Base-by-base conservation (phyloP, 805 yeast genomes). In the Diddensiella caesifluorescens region DNA sequence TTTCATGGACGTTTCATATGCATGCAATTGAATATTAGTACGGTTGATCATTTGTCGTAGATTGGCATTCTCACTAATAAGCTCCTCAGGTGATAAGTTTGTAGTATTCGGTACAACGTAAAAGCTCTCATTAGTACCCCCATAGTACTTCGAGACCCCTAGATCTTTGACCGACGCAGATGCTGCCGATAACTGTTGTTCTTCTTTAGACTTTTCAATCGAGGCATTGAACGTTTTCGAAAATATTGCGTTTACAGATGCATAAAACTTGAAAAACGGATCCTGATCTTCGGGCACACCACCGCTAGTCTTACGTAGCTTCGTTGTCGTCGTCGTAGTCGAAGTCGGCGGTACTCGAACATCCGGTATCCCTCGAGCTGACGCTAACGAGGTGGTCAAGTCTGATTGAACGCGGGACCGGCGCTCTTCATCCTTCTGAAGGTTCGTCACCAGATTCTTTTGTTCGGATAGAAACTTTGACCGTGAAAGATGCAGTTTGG, bases 21-120 rank as follows among this genome's bases (percentile, higher is more conserved):
- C 58, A 7, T 56, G 46, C 20, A 51, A 38, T 34, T 46, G 47
- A 12, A 47, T 47, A 19, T 47, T 47, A 25, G 52, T 48, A n/a
- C 39, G 44, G 35, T 50, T 53, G 5, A 55, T 47, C 51, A 59
- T 45, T 21, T 45, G 52, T 16, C 62, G 55, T 13, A 67, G 46
- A 35, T 65, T 68, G 27, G 57, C 54, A 16, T 63, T 58, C 37
- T 64, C 60, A 5, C 51, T 49, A 2, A 53, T 42, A 10, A 65
- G 48, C 41, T 64, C 69, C 31, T 62, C 63, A 20, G 48, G 44
- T 19, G 63, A 46, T 18, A 56, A 45, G 19, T 44, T 49, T n/a
- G 15, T 6, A 10, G 38, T 10, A 10, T 28, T 22, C 1, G 57
- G 54, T 4, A 70, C 67, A 23, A 68, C 60, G 28, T 59, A 63